Evolutionary conservation across 441 rosid genomes (phyloP), one percentile per base, ranked within the genome.

Genomic region (Manihot esculenta): DNA sequence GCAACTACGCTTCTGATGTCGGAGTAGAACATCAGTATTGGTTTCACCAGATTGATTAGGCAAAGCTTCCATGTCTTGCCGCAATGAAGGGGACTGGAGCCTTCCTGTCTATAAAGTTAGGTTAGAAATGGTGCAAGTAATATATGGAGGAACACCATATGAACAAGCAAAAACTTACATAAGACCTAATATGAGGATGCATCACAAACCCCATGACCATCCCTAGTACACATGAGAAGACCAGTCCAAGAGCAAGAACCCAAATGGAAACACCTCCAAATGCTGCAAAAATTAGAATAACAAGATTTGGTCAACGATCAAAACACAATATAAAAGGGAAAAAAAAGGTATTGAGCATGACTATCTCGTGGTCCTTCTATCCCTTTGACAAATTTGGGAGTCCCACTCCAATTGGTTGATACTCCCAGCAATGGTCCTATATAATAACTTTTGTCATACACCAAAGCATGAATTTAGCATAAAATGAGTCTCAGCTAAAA

Each of bases 31-130:
- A 41, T 86, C 89, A 0, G 82, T 70, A 72, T 76, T 84, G 69
- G 84, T 70, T 81, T 83, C 86, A 70, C 92, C 83, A 62, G 68
- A 78, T 68, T 78, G 86, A 72, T 87, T 84, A 73, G 87, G 90
- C 58, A 87, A 73, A 63, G 86, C 86, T 77, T 88, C 96, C 89
- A 85, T 80, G 86, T 88, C 93, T 11, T 8, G 84, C 73, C 75
- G 87, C 70, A 71, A 30, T 7, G n/a, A 72, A 66, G 71, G 77
- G 62, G 81, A 71, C 64, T 75, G 80, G 49, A 59, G 65, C 74
- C 80, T 76, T 80, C 90, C 90, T 87, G 91, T 85, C 96, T 90
- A 85, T 75, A 84, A 48, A 75, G 69, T 67, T 76, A 64, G 78
- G 83, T 82, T 76, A 82, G 79, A 74, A 74, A 76, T 57, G n/a